A percentile compares a stretch with the other conserved stretches of the same genome.
Conservation (phyloP, 371 early-diverging fungal species). For the Actinomortierella wolfii region DNA sequence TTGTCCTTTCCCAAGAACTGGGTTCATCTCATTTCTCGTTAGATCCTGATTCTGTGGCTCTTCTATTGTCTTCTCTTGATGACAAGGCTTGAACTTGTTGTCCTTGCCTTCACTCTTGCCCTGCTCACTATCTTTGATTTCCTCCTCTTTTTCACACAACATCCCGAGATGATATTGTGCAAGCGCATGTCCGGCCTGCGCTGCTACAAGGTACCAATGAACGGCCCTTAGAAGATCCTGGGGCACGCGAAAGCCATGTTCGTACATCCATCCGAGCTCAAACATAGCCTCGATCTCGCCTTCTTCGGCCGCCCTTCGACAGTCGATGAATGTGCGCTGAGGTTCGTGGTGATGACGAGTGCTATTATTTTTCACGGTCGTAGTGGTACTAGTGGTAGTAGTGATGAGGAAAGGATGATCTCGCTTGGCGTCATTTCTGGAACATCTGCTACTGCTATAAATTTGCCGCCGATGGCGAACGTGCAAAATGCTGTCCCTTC, state of each 20-base stretch:
- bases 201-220: slow-evolving; percentile 71
- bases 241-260: slow-evolving; percentile 79
- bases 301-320: slow-evolving; percentile 70
- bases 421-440: too few species aligned
- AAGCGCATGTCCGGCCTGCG: slow-evolving; percentile 68
- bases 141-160: slow-evolving; percentile 85
- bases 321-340: slow-evolving; percentile 23
- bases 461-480: too few species aligned
- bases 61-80: too few species aligned
- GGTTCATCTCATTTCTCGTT: too few species aligned
- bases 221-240: slow-evolving; percentile 69
- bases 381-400: too few species aligned
- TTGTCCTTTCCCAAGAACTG: slow-evolving; percentile 81
- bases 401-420: too few species aligned
- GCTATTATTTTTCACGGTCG: too few species aligned
- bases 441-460: too few species aligned
- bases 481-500: too few species aligned
- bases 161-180: slow-evolving; percentile 85
- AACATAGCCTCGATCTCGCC: slow-evolving; percentile 75
- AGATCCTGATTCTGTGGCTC: too few species aligned
- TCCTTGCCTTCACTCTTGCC: slow-evolving; percentile 47
- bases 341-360: too few species aligned
- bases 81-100: too few species aligned
- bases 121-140: slow-evolving; percentile 67
- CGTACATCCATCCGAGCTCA: slow-evolving; percentile 77